Base-by-base conservation (phyloP, 2,329 filamentous ascomycete genomes). In the Albophoma yamanashiensis region DNA sequence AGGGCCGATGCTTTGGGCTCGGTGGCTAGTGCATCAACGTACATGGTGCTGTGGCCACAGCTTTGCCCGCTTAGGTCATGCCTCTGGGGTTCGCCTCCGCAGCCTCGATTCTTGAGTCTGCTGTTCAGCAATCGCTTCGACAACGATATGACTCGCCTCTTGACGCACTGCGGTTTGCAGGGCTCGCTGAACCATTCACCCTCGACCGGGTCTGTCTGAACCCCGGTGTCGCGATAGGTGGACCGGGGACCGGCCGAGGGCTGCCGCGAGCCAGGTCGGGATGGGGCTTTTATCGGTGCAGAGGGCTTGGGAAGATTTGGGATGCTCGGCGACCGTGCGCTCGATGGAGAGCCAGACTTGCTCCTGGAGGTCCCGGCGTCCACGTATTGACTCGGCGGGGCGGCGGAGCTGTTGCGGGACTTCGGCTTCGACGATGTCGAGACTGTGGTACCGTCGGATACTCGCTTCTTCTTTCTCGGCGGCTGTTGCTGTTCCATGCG, bases 381-480 rank as follows among this genome's bases (percentile, higher is more conserved):
- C 0, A 81, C 76, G 60, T 84, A 84, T 6, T 74, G 73, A 12
- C 70, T 67, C 20, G 72, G 65, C 7, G 71, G 70, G 5, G 67
- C 74, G 11, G 69, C 64, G 12, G 71, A 72, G n/a, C 72, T 74
- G 58, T 74, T 74, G 3, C 72, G 69, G 4, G 72, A 68, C 60
- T 78, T 80, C 1, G 74, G 60, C 60, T 77, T 80, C 1, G 72
- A 69, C 0, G 73, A 71, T 7, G 67, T 67, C 1, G 72, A 69
- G 12, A 59, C 58, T 1, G 64, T 66, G 4, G 74, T 76, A 6
- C 82, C 82, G 64, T 87, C 84, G 0, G 84, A 86, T 2, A 75
- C 71, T 9, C 84, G 79, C 68, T 87, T 87, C 74, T 87, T 86
- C 70, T 87, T 88, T 38, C 80, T 78, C 0, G 82, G 75, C 43